These are phyloP conservation scores for Xanthoceras sorbifolium DNA, from an alignment of 345 rosid genomes.

Conservation along the genomic window DNA sequence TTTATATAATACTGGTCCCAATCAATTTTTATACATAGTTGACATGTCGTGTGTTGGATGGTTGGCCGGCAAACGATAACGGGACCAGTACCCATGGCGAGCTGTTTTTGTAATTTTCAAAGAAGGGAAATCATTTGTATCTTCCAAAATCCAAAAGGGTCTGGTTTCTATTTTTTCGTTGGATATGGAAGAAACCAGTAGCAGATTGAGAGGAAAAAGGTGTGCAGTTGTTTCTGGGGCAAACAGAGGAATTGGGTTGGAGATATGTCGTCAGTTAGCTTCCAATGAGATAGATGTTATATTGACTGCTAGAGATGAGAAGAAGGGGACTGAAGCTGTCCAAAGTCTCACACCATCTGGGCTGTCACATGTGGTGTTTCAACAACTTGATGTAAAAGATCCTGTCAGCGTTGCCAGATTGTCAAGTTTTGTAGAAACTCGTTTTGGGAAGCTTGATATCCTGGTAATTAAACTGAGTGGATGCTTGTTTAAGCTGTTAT, in stretches of 20 bases:
- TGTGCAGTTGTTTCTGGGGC: conserved; percentile 2
- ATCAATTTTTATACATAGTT: not conserved
- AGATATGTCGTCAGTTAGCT: conserved; percentile 14
- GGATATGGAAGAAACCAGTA: not conserved
- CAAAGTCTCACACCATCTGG: not conserved
- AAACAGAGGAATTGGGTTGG: conserved; percentile 23
- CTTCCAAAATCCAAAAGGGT: not conserved
- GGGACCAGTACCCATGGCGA: not conserved
- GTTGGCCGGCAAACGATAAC: not conserved
- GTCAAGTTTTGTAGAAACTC: conserved; percentile 2
- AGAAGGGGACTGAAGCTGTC: conserved; percentile 10
- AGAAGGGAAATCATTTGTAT: too few species aligned
- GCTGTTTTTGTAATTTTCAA: too few species aligned
- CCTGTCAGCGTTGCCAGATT: not conserved
- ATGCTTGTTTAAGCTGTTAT: not conserved
- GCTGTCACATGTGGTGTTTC: not conserved
- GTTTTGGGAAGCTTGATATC: conserved; percentile 4
- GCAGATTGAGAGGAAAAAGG: not conserved
- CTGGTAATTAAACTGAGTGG: not conserved
- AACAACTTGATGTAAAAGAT: conserved; percentile 10
- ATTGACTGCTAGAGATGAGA: conserved; percentile 17
- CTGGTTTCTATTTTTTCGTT: not conserved
- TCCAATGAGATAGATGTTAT: conserved; percentile 6
- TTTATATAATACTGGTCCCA: too few species aligned
- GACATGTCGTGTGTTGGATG: not conserved